phyloP scores from a whole-genome alignment of 2,329 filamentous ascomycete genomes.

The Ampelomyces quisqualis region DNA sequence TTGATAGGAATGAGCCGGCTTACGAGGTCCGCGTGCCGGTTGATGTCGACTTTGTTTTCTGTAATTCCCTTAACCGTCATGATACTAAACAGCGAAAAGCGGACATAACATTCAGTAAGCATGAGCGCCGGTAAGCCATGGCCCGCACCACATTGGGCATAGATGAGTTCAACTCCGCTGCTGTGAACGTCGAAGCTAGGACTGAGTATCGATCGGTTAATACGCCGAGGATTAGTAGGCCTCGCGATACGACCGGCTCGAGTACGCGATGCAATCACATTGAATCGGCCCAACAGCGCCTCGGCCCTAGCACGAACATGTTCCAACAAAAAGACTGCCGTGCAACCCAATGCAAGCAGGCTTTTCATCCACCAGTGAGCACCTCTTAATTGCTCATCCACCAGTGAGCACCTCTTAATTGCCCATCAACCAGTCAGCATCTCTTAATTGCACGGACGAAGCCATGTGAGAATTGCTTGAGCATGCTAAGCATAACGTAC shows the following conservation, averaged over 20 bases:
- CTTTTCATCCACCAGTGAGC: slow-evolving; percentile 1
- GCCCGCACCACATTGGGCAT: slow-evolving; percentile 2
- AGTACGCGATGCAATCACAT: neutral
- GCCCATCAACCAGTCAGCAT: neutral
- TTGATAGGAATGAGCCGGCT: neutral
- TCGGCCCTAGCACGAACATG: neutral
- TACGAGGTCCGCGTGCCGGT: slow-evolving; percentile 3
- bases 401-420: too few species aligned
- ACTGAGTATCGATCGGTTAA: neutral
- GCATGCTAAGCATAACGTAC: slow-evolving; percentile 13
- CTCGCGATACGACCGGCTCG: neutral
- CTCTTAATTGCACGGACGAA: slow-evolving; percentile 29
- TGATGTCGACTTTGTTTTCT: neutral
- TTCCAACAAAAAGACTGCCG: slow-evolving; percentile 1
- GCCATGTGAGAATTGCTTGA: slow-evolving; percentile 12
- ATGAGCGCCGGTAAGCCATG: too few species aligned
- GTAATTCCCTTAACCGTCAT: neutral
- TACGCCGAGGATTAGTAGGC: neutral
- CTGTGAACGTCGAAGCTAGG: too few species aligned
- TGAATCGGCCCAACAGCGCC: neutral
- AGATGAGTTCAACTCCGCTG: neutral
- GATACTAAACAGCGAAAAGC: neutral
- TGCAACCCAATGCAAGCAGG: neutral
- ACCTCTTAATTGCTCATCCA: too few species aligned
- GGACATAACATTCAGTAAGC: neutral